Evolutionary conservation across 345 rosid genomes (phyloP).

Genomic region (Eucalyptus marginata): DNA sequence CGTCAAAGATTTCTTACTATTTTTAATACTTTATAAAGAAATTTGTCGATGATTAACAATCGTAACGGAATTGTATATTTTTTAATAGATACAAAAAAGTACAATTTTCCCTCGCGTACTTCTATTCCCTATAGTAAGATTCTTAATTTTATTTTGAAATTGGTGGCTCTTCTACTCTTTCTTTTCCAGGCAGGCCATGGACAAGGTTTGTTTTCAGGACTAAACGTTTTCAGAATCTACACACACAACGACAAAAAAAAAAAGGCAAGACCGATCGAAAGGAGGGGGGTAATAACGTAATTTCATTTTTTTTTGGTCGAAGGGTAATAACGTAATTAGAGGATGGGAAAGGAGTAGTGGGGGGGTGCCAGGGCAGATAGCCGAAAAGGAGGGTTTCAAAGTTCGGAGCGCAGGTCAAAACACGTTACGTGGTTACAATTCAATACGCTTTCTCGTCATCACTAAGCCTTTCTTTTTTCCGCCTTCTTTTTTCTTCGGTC

Average conservation of each 20-base stretch:
- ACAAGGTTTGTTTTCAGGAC: neutral
- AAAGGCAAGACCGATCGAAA: neutral
- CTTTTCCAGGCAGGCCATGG: neutral
- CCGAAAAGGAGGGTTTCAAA: neutral
- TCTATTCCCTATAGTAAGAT: accelerated
- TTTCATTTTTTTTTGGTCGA: neutral
- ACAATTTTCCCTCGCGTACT: accelerated
- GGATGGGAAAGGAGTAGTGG: neutral
- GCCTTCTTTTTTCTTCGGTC: neutral
- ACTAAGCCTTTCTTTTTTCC: no score
- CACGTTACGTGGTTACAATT: neutral
- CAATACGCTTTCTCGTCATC: neutral
- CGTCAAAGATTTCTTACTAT: neutral
- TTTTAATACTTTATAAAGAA: neutral
- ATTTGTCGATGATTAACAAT: neutral
- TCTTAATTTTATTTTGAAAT: neutral
- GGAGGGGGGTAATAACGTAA: neutral
- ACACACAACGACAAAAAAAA: accelerated
- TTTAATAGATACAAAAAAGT: accelerated
- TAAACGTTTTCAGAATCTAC: neutral
- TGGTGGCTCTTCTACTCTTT: neutral
- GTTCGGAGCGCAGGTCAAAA: neutral
- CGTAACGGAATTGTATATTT: accelerated
- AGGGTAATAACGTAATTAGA: neutral
- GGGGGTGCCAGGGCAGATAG: neutral